Evolutionary conservation across 2,329 filamentous ascomycete species (phyloP).

Genomic region (Epicoccum nigrum): DNA sequence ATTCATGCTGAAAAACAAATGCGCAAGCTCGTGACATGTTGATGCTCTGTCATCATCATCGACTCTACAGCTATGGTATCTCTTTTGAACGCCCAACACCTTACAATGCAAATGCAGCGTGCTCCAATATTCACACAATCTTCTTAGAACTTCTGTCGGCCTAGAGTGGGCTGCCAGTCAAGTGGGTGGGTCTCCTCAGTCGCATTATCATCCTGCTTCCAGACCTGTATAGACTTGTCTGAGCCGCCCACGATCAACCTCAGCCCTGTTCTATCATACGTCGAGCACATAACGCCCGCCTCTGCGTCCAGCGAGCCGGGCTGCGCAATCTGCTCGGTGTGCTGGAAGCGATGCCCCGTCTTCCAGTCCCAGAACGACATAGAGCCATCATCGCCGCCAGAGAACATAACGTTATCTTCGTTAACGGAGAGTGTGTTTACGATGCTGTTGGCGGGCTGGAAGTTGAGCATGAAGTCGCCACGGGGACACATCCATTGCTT

Average conservation of each 20-base stretch:
- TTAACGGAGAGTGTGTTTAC: conserved; percentile 95
- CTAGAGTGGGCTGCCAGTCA: conserved; percentile 85
- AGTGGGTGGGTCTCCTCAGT: conserved; percentile 91
- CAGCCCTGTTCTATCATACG: conserved; percentile 86
- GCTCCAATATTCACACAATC: background rate
- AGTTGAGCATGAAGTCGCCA: conserved; percentile 98
- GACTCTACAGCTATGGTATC: conserved; percentile 14
- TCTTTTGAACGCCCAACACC: conserved; percentile 20
- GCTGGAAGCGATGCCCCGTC: conserved; percentile 89
- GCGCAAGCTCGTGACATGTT: background rate
- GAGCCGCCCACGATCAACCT: conserved; percentile 92
- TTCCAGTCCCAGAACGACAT: conserved; percentile 99
- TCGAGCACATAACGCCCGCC: conserved; percentile 91
- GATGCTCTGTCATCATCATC: background rate
- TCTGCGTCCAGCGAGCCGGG: conserved; percentile 94
- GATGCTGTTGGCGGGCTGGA: conserved; percentile 93
- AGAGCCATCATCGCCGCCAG: conserved; percentile 92
- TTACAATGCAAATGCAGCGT: conserved; percentile 11
- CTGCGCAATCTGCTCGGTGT: conserved; percentile 87
- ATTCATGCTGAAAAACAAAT: background rate
- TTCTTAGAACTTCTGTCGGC: conserved; percentile 69
- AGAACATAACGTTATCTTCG: conserved; percentile 93
- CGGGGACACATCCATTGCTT: conserved; percentile 99
- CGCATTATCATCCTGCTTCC: conserved; percentile 91
- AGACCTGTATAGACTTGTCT: conserved; percentile 92